These are phyloP conservation scores for Aspergillus eucalypticola DNA, from an alignment of 2,329 filamentous ascomycete genomes.

Conservation along the genomic window DNA sequence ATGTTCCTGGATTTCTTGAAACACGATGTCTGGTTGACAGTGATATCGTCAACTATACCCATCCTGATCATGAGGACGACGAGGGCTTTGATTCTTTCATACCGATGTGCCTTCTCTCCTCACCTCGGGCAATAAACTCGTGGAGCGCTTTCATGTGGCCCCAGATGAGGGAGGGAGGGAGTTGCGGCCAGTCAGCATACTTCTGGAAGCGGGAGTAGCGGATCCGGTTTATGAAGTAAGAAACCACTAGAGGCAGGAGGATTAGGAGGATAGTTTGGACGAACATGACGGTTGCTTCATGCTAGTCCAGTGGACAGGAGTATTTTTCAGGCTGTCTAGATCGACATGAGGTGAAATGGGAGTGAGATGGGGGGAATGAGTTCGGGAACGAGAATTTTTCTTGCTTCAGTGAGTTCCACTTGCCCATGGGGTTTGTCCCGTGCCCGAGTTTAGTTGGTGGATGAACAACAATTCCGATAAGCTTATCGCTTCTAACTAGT, in stretches of 20 bases:
- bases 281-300: background rate
- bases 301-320: background rate
- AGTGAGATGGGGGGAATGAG: background rate
- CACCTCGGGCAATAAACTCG: constrained; percentile 7
- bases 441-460: background rate
- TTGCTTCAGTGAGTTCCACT: background rate
- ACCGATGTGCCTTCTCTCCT: constrained; percentile 13
- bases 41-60: background rate
- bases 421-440: background rate
- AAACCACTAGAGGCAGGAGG: constrained; percentile 1
- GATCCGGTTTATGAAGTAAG: constrained; percentile 2
- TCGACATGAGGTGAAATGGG: background rate
- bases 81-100: background rate
- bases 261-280: background rate
- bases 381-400: background rate
- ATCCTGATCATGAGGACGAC: background rate
- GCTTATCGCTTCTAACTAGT: no score
- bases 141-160: constrained; percentile 14
- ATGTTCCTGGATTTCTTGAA: background rate
- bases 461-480: background rate
- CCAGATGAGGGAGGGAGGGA: constrained; percentile 17
- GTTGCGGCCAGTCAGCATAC: constrained; percentile 16
- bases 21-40: background rate
- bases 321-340: background rate
- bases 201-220: constrained; percentile 13